Conservation (phyloP, 169 alveolate species). For the Theileria orientalis region DNA sequence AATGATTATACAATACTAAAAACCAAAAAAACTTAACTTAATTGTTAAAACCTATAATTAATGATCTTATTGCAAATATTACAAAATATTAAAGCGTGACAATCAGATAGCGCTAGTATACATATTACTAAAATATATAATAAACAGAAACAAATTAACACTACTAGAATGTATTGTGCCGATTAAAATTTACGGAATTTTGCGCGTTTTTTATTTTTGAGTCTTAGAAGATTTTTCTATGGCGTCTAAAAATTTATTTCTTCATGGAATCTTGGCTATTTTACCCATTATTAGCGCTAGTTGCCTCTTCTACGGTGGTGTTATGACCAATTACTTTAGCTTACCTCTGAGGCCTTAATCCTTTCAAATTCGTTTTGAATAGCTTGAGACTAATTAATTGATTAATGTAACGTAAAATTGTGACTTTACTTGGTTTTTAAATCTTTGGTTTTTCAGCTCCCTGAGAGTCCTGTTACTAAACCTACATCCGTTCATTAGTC, state of each 20-base stretch:
- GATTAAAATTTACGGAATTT: not conserved
- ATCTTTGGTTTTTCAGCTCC: conserved; percentile 24
- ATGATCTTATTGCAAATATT: conserved; percentile 1
- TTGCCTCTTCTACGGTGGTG: conserved; percentile 21
- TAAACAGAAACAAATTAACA: not conserved
- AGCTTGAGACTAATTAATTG: not conserved
- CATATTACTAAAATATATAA: not conserved
- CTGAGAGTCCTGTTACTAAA: conserved; percentile 31
- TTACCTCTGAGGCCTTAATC: conserved; percentile 1
- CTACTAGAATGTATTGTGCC: not conserved
- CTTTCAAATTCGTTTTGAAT: not conserved
- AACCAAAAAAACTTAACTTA: not conserved
- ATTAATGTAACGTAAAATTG: not conserved
- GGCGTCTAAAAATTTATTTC: conserved; percentile 8
- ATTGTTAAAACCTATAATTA: not conserved
- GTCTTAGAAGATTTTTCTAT: conserved; percentile 8
- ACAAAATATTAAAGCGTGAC: conserved; percentile 6
- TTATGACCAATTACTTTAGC: not conserved
- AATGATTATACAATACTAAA: no score
- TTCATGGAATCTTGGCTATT: not conserved
- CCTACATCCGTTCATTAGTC: conserved; percentile 9
- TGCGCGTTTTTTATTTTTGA: not conserved
- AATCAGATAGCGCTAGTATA: conserved; percentile 21
- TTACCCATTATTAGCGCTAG: conserved; percentile 31
- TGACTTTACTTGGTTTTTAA: conserved; percentile 40